Percentiles rank a stretch among this genome's conserved stretches.
These are phyloP conservation scores for Gamarada debralockiae DNA, from an alignment of 495 filamentous ascomycete species.

Conservation along the genomic window DNA sequence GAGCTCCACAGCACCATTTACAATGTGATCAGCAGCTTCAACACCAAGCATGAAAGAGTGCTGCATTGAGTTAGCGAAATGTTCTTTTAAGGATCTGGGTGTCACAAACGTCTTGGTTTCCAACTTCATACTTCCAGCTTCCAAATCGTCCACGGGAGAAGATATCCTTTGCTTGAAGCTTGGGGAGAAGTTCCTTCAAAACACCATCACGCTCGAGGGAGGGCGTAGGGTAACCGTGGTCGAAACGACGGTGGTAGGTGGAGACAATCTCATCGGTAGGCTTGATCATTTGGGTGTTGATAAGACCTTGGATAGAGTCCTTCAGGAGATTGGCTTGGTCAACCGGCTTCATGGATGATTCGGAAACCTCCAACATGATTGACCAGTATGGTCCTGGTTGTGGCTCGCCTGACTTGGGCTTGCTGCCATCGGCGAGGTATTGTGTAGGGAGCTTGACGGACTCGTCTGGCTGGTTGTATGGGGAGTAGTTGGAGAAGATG, in stretches of 20 bases:
- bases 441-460: slow-evolving; percentile 83
- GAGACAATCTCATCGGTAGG: slow-evolving; percentile 92
- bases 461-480: slow-evolving; percentile 87
- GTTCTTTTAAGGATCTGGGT: not conserved
- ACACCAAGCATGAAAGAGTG: slow-evolving; percentile 99
- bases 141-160: slow-evolving; percentile 96
- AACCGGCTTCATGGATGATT: slow-evolving; percentile 92
- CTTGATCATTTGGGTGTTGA: slow-evolving; percentile 96
- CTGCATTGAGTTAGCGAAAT: slow-evolving; percentile 50
- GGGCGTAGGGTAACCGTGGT: slow-evolving; percentile 98
- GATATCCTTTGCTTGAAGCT: slow-evolving; percentile 87
- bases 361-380: slow-evolving; percentile 98
- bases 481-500: slow-evolving; percentile 99
- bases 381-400: slow-evolving; percentile 97
- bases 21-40: slow-evolving; percentile 93
- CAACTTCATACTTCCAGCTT: slow-evolving; percentile 94
- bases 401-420: slow-evolving; percentile 61
- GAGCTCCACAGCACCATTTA: slow-evolving; percentile 90
- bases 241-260: slow-evolving; percentile 97
- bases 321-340: slow-evolving; percentile 75
- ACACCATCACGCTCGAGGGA: slow-evolving; percentile 93
- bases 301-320: slow-evolving; percentile 91
- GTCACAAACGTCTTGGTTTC: slow-evolving; percentile 12
- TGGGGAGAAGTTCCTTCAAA: slow-evolving; percentile 86
- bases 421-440: slow-evolving; percentile 79